Percentiles rank a stretch among this genome's conserved stretches.
Evolutionary conservation across 2,329 filamentous ascomycete genomes (phyloP).

Genomic region (Arthrobotrys conoides): DNA sequence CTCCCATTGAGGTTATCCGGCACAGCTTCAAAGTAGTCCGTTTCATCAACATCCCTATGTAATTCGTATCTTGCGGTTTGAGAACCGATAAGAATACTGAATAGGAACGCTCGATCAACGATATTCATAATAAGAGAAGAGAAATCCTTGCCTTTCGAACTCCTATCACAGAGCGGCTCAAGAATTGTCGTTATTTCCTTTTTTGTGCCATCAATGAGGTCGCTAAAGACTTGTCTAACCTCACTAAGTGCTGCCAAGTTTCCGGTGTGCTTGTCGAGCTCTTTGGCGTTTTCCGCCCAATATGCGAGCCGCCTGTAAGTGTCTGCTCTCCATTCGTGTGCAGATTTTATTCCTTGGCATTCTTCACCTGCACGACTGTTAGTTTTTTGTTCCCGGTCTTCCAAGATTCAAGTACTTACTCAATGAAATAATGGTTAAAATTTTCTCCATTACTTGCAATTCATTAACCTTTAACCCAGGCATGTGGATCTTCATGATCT

Average conservation of each 20-base stretch:
- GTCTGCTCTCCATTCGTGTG: constrained; percentile 46
- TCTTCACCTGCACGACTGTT: constrained; percentile 31
- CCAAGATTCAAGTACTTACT: constrained; percentile 23
- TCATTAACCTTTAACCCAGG: constrained; percentile 31
- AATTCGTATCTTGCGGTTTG: constrained; percentile 45
- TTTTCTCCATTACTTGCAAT: constrained; percentile 31
- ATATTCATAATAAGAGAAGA: constrained; percentile 25
- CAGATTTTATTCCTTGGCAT: constrained; percentile 34
- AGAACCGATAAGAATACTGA: constrained; percentile 54
- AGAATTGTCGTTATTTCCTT: constrained; percentile 34
- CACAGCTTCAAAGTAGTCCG: constrained; percentile 37
- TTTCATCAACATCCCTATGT: constrained; percentile 7
- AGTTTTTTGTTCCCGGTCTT: background rate
- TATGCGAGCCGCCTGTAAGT: constrained; percentile 44
- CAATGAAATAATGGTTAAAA: constrained; percentile 26
- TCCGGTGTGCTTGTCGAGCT: constrained; percentile 30
- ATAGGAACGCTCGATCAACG: constrained; percentile 44
- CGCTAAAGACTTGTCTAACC: constrained; percentile 12
- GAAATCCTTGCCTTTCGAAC: constrained; percentile 34
- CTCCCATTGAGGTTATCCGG: constrained; percentile 40
- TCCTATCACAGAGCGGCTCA: constrained; percentile 43
- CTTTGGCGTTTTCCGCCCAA: constrained; percentile 40
- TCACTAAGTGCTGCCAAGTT: constrained; percentile 22
- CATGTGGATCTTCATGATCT: constrained; percentile 35
- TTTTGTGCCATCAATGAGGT: constrained; percentile 29